phyloP scores from a whole-genome alignment of 768 basidiomycete genomes.

The Astraeus odoratus region DNA sequence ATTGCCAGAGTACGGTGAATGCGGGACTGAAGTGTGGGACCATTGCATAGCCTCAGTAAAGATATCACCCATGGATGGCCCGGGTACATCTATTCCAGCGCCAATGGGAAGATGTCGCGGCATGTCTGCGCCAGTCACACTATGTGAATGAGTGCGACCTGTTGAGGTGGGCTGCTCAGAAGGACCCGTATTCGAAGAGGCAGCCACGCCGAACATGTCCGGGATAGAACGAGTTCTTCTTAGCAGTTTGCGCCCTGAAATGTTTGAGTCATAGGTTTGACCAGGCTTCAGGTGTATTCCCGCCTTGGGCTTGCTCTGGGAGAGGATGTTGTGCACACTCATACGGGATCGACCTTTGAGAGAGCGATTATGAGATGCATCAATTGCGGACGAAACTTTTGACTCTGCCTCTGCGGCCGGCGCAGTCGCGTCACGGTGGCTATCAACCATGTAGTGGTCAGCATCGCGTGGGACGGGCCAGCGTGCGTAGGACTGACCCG shows the following conservation, averaged over 20 bases:
- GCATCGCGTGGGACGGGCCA: neutral
- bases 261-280: conserved; percentile 26
- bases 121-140: conserved; percentile 66
- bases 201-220: conserved; percentile 34
- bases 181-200: conserved; percentile 25
- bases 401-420: conserved; percentile 51
- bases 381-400: conserved; percentile 25
- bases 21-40: conserved; percentile 29
- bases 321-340: conserved; percentile 56
- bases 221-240: conserved; percentile 74
- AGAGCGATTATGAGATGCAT: conserved; percentile 32
- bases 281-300: conserved; percentile 15
- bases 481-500: conserved; percentile 47
- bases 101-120: conserved; percentile 32
- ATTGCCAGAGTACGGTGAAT: conserved; percentile 31
- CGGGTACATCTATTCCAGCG: conserved; percentile 22
- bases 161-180: conserved; percentile 26
- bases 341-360: conserved; percentile 55
- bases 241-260: conserved; percentile 43
- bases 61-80: conserved; percentile 37
- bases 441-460: conserved; percentile 19
- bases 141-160: conserved; percentile 70
- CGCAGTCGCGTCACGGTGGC: conserved; percentile 54
- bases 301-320: conserved; percentile 44
- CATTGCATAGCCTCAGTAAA: conserved; percentile 66